phyloP scores from a whole-genome alignment of 345 rosid species.

The Arabidopsis arenosa region DNA sequence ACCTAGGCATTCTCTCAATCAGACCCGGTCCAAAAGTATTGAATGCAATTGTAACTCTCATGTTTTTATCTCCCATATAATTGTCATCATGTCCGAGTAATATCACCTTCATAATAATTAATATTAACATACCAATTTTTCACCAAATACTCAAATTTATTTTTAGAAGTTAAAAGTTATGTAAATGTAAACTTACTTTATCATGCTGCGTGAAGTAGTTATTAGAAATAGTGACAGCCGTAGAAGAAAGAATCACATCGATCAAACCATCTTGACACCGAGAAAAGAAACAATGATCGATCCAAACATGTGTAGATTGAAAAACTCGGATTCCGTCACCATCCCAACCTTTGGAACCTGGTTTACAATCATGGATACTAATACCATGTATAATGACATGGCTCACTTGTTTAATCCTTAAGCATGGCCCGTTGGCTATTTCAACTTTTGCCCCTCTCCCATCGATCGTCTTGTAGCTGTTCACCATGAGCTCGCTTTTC shows the following conservation, averaged over 20 bases:
- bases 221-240: slow-evolving; percentile 76
- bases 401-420: slow-evolving; percentile 57
- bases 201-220: slow-evolving; percentile 66
- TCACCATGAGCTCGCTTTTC: slow-evolving; percentile 64
- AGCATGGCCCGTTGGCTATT: slow-evolving; percentile 74
- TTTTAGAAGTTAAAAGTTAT: neutral
- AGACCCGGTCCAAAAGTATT: slow-evolving; percentile 75
- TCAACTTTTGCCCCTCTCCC: slow-evolving; percentile 81
- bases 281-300: slow-evolving; percentile 75
- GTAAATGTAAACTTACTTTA: slow-evolving; percentile 50
- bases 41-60: slow-evolving; percentile 78
- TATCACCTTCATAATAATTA: slow-evolving; percentile 52
- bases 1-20: slow-evolving; percentile 82
- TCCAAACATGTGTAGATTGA: slow-evolving; percentile 71
- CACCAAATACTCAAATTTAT: slow-evolving; percentile 1
- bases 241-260: slow-evolving; percentile 73
- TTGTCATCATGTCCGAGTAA: slow-evolving; percentile 68
- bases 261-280: slow-evolving; percentile 70
- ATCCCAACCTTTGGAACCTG: slow-evolving; percentile 50
- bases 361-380: slow-evolving; percentile 70
- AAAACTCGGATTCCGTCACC: slow-evolving; percentile 75
- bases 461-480: slow-evolving; percentile 81
- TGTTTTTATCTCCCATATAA: slow-evolving; percentile 58
- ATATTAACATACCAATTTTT: slow-evolving; percentile 18
- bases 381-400: slow-evolving; percentile 84